Evolutionary conservation across 2,329 filamentous ascomycete species (phyloP), one percentile per base, ranked within the genome.

Genomic region (Biscogniauxia sp.): DNA sequence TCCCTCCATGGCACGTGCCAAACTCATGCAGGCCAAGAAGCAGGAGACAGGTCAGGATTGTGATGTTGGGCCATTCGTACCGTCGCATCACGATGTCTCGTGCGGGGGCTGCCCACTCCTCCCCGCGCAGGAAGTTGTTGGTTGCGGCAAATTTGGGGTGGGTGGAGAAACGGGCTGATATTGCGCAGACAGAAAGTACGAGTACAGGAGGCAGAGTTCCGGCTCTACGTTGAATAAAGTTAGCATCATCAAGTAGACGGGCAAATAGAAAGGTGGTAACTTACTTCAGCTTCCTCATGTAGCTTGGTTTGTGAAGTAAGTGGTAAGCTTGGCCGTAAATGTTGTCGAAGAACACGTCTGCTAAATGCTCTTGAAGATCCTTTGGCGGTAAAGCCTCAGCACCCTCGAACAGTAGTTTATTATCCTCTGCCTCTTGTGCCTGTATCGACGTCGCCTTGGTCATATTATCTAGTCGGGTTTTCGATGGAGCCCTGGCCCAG

Each of bases 291-390:
- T 92, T 92, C 61, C 93, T 86, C 90, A 98, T 97, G 74, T 96
- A 98, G 73, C 93, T 98, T 45, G 95, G 94, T 73, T 97, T 98
- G 77, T 99, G 95, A 9, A 99, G 84, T 20, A 99, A 80, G 65
- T 96, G 91, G 74, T 98, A 99, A 37, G 92, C 91, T 73, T 98
- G 95, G 8, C 95, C 95, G 72, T 99, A 98, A 0, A 98, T 85
- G 70, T 90, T 93, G 71, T 98, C 94, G 71, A 98, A 99, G 73
- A 96, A 99, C 0, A 97, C 88, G 70, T 98, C 93, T 19, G 93
- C 89, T 5, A 99, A 82, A 75, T 98, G 94, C 72, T 97, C 91
- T 73, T 98, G 95, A 13, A 97, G 86, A 50, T 97, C 93, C 72
- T 89, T 88, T 0, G 91, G 82, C 0, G 95, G 95, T 15, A 99